Evolutionary conservation across 1,284 basidiomycete genomes (phyloP).

Genomic region (Coniferiporia weirii): DNA sequence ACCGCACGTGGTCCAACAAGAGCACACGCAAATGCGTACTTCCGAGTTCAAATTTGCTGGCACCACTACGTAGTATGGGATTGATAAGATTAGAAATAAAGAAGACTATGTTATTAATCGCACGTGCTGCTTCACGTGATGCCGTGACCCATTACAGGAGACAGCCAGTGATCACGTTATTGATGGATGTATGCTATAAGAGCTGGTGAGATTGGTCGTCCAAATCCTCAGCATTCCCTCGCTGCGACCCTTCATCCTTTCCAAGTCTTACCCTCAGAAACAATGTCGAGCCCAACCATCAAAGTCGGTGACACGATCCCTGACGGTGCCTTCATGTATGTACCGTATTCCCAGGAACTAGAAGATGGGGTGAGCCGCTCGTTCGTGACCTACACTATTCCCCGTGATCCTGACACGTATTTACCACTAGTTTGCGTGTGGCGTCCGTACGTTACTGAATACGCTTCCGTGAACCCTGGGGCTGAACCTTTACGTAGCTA

Average conservation of each 20-base stretch:
- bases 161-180: not conserved
- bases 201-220: not conserved
- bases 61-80: too few relatives aligned
- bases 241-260: not conserved
- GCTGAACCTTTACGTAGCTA: slow-evolving; percentile 9
- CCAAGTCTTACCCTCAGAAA: not conserved
- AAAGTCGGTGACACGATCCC: slow-evolving; percentile 67
- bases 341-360: slow-evolving; percentile 63
- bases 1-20: too few relatives aligned
- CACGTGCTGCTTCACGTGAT: not conserved
- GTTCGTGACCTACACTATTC: slow-evolving; percentile 14
- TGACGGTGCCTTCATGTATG: slow-evolving; percentile 53
- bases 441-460: slow-evolving; percentile 46
- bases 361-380: slow-evolving; percentile 48
- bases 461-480: slow-evolving; percentile 3
- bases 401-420: slow-evolving; percentile 15
- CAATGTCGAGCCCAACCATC: slow-evolving; percentile 27
- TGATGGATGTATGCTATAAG: not conserved
- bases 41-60: too few relatives aligned
- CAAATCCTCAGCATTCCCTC: not conserved
- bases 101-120: too few relatives aligned
- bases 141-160: not conserved
- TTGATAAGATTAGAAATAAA: too few relatives aligned
- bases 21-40: too few relatives aligned
- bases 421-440: slow-evolving; percentile 46